Evolutionary conservation across 805 yeast genomes (phyloP).

Genomic region (Yarrowia keelungensis): DNA sequence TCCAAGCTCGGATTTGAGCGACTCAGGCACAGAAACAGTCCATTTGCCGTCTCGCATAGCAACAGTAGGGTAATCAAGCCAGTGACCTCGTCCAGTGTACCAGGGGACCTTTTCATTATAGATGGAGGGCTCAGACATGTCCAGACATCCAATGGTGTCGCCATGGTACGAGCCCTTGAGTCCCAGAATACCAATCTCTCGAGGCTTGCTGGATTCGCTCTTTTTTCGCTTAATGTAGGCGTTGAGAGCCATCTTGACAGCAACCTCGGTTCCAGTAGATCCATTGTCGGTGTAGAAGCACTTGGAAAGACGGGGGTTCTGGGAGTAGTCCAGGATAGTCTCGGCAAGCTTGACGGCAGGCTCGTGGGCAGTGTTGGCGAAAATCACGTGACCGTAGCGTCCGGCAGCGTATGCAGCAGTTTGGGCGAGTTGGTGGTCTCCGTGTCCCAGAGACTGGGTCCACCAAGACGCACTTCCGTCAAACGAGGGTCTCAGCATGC

Average conservation of each 20-base stretch:
- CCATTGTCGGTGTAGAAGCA: conserved; percentile 47
- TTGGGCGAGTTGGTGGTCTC: conserved; percentile 43
- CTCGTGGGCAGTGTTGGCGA: conserved; percentile 45
- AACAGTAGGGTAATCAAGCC: conserved; percentile 46
- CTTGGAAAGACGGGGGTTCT: conserved; percentile 42
- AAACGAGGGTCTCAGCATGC: conserved; percentile 40
- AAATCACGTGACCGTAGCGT: conserved; percentile 46
- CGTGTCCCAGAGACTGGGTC: conserved; percentile 47
- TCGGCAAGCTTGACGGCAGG: conserved; percentile 45
- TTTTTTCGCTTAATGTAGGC: conserved; percentile 39
- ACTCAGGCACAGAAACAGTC: conserved; percentile 42
- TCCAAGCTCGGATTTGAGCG: conserved; percentile 36
- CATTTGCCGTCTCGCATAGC: conserved; percentile 42
- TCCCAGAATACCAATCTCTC: conserved; percentile 43
- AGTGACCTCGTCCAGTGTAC: conserved; percentile 45
- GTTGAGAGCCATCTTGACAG: conserved; percentile 46
- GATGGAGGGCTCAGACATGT: conserved; percentile 45
- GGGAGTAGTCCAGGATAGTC: conserved; percentile 39
- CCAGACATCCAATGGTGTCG: conserved; percentile 46
- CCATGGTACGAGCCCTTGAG: conserved; percentile 46
- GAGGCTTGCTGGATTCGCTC: conserved; percentile 29
- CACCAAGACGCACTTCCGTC: conserved; percentile 48
- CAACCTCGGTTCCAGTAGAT: conserved; percentile 47
- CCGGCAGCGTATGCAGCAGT: conserved; percentile 46
- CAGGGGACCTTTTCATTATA: conserved; percentile 45